These are phyloP conservation scores for Suillus fuscotomentosus DNA, from an alignment of 768 basidiomycete genomes.

Conservation along the genomic window DNA sequence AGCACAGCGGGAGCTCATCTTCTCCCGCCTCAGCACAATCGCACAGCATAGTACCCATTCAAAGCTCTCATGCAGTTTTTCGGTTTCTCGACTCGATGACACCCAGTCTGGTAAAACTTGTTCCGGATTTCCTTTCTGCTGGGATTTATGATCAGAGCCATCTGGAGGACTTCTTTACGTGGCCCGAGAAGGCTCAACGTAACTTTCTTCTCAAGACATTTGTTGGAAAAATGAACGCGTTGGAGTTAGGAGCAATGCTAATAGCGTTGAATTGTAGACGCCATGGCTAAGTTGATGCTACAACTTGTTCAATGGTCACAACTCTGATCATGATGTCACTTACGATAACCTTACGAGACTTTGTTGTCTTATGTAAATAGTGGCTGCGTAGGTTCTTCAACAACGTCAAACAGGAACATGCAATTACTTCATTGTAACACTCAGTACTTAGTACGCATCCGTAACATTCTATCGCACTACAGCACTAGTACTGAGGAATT, in stretches of 20 bases:
- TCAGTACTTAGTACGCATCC: neutral
- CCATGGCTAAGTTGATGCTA: neutral
- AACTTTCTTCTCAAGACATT: conserved; percentile 1
- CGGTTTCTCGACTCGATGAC: neutral
- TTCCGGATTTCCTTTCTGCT: neutral
- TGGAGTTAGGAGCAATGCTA: neutral
- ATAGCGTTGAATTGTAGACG: neutral
- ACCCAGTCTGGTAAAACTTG: neutral
- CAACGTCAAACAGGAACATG: neutral
- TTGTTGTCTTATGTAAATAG: neutral
- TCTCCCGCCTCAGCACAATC: neutral
- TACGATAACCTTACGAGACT: neutral
- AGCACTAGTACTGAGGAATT: neutral
- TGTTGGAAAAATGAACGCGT: neutral
- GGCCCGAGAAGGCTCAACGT: neutral
- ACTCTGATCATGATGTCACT: neutral
- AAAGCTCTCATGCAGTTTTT: neutral
- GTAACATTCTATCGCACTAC: neutral
- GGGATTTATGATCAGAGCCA: neutral
- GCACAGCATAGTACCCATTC: neutral
- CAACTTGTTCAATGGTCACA: neutral
- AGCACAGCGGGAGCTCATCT: neutral
- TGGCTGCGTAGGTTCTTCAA: neutral
- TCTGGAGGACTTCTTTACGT: neutral
- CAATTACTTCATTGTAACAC: neutral